Evolutionary conservation across 371 early-diverging fungal species (phyloP), one percentile per base, ranked within the genome.

Genomic region (Lichtheimia hyalospora): DNA sequence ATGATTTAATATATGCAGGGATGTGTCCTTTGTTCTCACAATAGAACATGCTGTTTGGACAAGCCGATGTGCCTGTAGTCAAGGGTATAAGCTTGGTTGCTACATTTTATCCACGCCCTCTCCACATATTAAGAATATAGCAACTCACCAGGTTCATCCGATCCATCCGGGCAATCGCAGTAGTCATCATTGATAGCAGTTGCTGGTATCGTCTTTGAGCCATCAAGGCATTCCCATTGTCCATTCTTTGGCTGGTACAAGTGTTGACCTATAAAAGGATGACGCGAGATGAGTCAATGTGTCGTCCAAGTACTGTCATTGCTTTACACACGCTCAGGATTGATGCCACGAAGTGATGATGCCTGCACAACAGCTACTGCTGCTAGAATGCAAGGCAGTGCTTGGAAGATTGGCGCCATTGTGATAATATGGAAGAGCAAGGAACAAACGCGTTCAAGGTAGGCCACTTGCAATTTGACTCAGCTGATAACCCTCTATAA

Each of bases 101-200:
- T 46, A 5, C 16, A n/a, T 3, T 18, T 4, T 56, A 27, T 44
- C 12, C 12, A 14, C 3, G 21, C 46, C 20, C 5, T 49, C 48
- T 18, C 16, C 20, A 4, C 3, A 23, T 41, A 27, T 4, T 6
- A 8, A 14, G 12, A 39, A 5, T 18, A 21, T 20, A 12, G 1
- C 14, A 2, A n/a, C 51, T 42, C 75, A 84, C 96, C 98, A 57
- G 96, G 95, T 62, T 97, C 98, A 73, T 97, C 98, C 13, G 92
- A 92, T 6, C 96, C 96, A 71, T 97, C 98, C 28, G 73, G 67
- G 62, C 98, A 97, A 75, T 97, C 96, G 73, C 98, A 97, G 67
- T 92, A 97, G 70, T 96, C 95, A 70, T 96, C 96, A 62, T 97
- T 97, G 27, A 97, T 88, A 0, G 88, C 84, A 3, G 74, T 60